Percentiles rank a stretch among this genome's conserved stretches.
Evolutionary conservation across 1,139 yeast genomes (phyloP).

Genomic region (Kluyveromyces sp.): DNA sequence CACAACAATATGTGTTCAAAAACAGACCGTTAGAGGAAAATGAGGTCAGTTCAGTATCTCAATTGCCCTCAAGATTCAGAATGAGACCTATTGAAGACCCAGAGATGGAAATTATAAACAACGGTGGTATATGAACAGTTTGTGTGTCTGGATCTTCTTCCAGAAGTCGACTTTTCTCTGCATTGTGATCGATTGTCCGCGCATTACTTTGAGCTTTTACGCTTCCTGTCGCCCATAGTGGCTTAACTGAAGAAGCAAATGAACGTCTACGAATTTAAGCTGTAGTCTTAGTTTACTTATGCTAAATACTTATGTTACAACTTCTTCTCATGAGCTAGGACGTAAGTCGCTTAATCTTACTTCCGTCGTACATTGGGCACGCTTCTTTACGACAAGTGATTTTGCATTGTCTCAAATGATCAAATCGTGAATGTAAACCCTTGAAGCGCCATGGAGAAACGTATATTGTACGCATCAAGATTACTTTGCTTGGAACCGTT

Average conservation of each 20-base stretch:
- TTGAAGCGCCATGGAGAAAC: constrained; percentile 25
- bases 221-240: too few species aligned
- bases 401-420: too few species aligned
- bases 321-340: background rate
- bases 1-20: constrained; percentile 39
- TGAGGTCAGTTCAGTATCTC: constrained; percentile 47
- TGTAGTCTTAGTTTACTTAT: background rate
- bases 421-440: constrained; percentile 26
- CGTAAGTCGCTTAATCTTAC: too few species aligned
- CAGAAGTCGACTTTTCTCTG: too few species aligned
- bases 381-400: too few species aligned
- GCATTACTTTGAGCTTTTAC: too few species aligned
- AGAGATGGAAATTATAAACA: constrained; percentile 68
- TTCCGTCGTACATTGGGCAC: background rate
- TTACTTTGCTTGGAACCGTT: constrained; percentile 17
- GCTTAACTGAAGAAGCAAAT: background rate
- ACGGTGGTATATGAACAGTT: constrained; percentile 60
- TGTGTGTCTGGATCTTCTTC: too few species aligned
- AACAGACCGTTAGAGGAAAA: constrained; percentile 23
- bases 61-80: constrained; percentile 66
- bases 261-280: background rate
- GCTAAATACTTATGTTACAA: background rate
- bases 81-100: constrained; percentile 51
- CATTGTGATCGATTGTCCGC: too few species aligned
- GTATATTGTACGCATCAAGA: constrained; percentile 13